phyloP scores from a whole-genome alignment of 495 filamentous ascomycete genomes.

The Platismatia glauca region DNA sequence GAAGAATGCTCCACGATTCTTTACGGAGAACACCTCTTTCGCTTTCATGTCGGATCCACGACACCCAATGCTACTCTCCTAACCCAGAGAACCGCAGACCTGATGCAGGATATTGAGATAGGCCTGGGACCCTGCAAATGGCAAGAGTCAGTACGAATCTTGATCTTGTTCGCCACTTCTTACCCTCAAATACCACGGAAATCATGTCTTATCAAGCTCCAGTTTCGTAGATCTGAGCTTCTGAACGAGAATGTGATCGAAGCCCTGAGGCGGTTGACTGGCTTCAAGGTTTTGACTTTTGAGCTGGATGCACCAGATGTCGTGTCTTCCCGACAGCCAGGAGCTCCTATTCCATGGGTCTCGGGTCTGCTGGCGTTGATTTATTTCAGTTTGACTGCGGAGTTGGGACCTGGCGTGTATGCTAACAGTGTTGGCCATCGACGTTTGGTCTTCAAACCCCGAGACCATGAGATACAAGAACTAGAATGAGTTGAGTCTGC shows the following conservation, averaged over 20 bases:
- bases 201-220: not conserved
- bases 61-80: not conserved
- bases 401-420: not conserved
- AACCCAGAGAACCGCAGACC: not conserved
- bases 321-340: no score
- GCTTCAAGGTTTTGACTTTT: not conserved
- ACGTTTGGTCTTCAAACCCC: not conserved
- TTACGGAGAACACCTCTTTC: not conserved
- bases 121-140: not conserved
- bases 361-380: not conserved
- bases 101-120: conserved; percentile 1
- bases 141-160: not conserved
- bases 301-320: not conserved
- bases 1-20: not conserved
- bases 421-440: not conserved
- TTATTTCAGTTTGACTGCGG: not conserved
- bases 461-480: no score
- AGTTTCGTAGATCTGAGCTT: not conserved
- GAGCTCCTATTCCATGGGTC: not conserved
- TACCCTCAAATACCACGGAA: not conserved
- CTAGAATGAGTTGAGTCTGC: no score
- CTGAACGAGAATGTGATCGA: not conserved
- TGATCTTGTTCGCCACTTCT: not conserved
- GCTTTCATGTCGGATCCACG: not conserved
- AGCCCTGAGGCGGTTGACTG: not conserved